phyloP scores from a whole-genome alignment of 1,284 basidiomycete genomes.

The Phenoliferia sp. region DNA sequence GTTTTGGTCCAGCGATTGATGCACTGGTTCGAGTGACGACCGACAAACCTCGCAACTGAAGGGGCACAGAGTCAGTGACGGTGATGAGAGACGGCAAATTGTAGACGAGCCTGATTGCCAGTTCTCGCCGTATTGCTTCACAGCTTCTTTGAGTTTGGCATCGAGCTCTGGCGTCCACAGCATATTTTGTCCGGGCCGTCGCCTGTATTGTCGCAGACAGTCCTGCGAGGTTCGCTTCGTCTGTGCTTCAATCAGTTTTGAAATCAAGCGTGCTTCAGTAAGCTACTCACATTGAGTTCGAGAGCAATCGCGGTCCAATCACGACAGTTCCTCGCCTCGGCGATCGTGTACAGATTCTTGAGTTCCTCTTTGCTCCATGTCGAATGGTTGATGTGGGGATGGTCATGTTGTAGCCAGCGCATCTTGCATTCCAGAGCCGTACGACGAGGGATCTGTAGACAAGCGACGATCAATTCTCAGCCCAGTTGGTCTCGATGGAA shows the following conservation, averaged over 20 bases:
- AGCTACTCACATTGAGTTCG: conserved; percentile 24
- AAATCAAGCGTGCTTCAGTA: too few relatives aligned
- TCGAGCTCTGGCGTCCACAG: conserved; percentile 32
- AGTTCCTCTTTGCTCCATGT: conserved; percentile 23
- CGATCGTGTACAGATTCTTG: conserved; percentile 16
- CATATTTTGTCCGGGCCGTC: conserved; percentile 4
- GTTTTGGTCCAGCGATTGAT: conserved; percentile 32
- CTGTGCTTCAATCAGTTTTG: not conserved
- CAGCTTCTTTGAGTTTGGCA: conserved; percentile 18
- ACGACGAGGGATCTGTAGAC: conserved; percentile 21
- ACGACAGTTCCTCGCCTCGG: conserved; percentile 4
- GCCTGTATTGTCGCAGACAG: conserved; percentile 24
- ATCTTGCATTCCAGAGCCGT: conserved; percentile 26
- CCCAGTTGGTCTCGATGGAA: too few relatives aligned
- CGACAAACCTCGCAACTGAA: conserved; percentile 19
- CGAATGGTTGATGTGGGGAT: conserved; percentile 19
- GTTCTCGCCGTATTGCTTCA: conserved; percentile 30
- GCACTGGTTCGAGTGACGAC: conserved; percentile 22
- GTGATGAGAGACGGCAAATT: not conserved
- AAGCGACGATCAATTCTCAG: not conserved
- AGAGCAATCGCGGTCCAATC: conserved; percentile 25
- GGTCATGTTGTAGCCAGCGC: conserved; percentile 32
- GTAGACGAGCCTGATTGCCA: conserved; percentile 29
- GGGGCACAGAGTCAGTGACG: not conserved
- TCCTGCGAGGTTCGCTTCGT: conserved; percentile 19